These are phyloP conservation scores for Acrocalymma vagum DNA, from an alignment of 2,329 filamentous ascomycete species.

Conservation along the genomic window DNA sequence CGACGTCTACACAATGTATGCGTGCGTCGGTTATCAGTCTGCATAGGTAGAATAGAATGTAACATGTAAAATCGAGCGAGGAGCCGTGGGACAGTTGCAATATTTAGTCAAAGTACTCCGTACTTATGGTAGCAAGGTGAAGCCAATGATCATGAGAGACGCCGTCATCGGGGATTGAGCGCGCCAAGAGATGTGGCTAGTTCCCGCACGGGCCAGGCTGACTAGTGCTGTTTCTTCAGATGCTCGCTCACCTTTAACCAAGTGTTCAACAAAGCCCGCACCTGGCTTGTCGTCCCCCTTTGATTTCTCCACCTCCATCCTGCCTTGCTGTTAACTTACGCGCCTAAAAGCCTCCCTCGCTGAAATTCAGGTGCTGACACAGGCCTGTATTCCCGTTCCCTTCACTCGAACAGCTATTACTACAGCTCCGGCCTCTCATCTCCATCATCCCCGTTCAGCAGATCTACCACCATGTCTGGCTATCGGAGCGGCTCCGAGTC, in stretches of 20 bases:
- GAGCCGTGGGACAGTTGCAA: no score
- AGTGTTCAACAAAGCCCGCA: slow-evolving; percentile 27
- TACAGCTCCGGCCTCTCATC: slow-evolving; percentile 14
- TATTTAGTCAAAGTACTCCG: no score
- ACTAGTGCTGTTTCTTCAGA: slow-evolving; percentile 30
- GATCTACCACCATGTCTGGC: slow-evolving; percentile 38
- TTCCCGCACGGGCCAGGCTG: slow-evolving; percentile 15
- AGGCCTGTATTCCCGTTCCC: no score
- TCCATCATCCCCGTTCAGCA: slow-evolving; percentile 1
- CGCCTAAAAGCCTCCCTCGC: slow-evolving; percentile 1
- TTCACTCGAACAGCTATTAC: no score
- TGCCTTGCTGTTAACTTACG: slow-evolving; percentile 1
- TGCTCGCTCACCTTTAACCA: slow-evolving; percentile 22
- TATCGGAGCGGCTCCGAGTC: slow-evolving; percentile 41
- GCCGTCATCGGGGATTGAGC: no score
- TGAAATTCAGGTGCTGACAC: slow-evolving; percentile 3
- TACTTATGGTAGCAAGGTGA: no score
- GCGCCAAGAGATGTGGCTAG: no score
- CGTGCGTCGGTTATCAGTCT: no score
- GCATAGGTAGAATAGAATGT: no score
- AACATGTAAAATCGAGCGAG: no score
- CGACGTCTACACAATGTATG: no score
- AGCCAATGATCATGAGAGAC: no score
- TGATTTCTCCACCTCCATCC: slow-evolving; percentile 3
- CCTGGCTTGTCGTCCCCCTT: background rate